These are phyloP conservation scores for Taphrina pruni DNA, from an alignment of 1,139 yeast genomes.

Conservation along the genomic window DNA sequence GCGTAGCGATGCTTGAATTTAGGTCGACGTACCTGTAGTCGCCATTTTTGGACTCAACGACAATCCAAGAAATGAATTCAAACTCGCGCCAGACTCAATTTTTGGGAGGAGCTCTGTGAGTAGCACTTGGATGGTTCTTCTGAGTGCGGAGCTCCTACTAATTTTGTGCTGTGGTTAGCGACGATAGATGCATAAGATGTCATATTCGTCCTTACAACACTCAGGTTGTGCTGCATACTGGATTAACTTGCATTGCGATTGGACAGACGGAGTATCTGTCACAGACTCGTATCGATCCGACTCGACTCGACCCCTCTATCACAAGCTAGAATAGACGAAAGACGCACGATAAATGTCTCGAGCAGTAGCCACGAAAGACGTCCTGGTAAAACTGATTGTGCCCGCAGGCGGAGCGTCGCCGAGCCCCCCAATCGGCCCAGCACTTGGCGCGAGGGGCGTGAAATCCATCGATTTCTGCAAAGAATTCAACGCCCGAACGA, in stretches of 20 bases:
- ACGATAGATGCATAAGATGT: no score
- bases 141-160: neutral
- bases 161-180: neutral
- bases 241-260: no score
- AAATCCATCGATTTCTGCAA: constrained; percentile 98
- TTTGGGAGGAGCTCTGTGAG: neutral
- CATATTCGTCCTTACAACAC: no score
- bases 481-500: constrained; percentile 96
- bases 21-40: no score
- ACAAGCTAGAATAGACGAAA: no score
- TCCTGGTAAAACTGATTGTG: constrained; percentile 84
- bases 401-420: constrained; percentile 99
- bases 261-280: no score
- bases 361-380: constrained; percentile 50
- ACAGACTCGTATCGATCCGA: no score
- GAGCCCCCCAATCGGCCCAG: constrained; percentile 99
- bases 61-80: no score
- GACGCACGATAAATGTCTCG: constrained; percentile 28
- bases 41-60: no score
- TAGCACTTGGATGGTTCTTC: neutral
- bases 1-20: no score
- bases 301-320: no score
- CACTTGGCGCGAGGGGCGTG: constrained; percentile 96
- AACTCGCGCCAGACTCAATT: constrained; percentile 7
- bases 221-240: no score